Conservation (phyloP, 176 grass and related monocot species). For the Puya raimondii region DNA sequence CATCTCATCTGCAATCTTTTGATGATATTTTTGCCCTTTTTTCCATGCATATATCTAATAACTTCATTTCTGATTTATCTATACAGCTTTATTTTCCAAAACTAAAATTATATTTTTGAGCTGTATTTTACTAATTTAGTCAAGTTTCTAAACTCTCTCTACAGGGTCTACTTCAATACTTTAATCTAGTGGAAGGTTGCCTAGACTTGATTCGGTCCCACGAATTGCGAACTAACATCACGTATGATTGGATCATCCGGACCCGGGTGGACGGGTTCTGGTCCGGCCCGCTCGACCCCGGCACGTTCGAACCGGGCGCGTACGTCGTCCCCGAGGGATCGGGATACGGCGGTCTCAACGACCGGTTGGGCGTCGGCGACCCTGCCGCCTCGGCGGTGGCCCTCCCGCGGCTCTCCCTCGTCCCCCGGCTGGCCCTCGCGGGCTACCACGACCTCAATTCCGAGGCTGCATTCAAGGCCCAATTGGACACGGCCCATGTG, state of each 20-base stretch:
- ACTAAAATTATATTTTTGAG: conserved; percentile 2
- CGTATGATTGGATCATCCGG: conserved; percentile 57
- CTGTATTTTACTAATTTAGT: not conserved
- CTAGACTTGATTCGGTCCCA: conserved; percentile 47
- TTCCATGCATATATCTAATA: not conserved
- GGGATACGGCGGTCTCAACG: conserved; percentile 67
- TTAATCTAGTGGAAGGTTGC: conserved; percentile 71
- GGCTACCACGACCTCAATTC: conserved; percentile 53
- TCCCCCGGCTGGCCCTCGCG: conserved; percentile 29
- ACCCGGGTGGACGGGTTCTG: conserved; percentile 79
- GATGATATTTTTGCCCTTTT: not conserved
- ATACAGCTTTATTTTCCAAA: not conserved
- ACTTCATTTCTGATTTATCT: no score
- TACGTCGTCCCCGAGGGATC: conserved; percentile 68
- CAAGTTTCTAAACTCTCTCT: not conserved
- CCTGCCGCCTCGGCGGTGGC: conserved; percentile 27
- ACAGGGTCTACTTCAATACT: conserved; percentile 80
- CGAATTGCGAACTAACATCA: conserved; percentile 42
- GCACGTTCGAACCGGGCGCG: not conserved
- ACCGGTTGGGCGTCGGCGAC: conserved; percentile 49
- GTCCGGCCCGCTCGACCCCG: conserved; percentile 22
- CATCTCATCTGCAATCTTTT: no score
- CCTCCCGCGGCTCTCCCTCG: conserved; percentile 42
- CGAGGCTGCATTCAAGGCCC: conserved; percentile 57
- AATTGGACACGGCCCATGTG: conserved; percentile 27